Evolutionary conservation across 495 filamentous ascomycete genomes (phyloP).

Genomic region (Hypoxylon trugodes): DNA sequence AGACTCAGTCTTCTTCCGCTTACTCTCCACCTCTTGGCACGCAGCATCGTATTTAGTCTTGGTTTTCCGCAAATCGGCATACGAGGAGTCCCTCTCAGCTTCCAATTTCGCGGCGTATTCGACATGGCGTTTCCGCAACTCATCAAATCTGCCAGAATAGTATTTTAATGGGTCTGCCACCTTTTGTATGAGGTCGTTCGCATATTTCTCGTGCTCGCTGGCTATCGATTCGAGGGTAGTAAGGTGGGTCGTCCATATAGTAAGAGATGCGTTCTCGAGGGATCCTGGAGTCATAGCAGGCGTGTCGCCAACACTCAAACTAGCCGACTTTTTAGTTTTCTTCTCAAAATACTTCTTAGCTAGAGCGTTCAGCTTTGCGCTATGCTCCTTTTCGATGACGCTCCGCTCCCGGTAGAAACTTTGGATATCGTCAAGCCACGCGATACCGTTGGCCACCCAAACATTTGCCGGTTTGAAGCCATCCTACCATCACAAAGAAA

Average conservation of each 20-base stretch:
- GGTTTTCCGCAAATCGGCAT: conserved; percentile 84
- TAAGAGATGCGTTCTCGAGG: conserved; percentile 93
- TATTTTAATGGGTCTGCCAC: conserved; percentile 86
- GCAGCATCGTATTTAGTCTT: conserved; percentile 92
- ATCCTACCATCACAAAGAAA: conserved; percentile 66
- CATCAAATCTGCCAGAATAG: conserved; percentile 79
- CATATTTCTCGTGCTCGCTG: conserved; percentile 86
- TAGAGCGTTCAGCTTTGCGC: conserved; percentile 80
- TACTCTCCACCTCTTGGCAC: conserved; percentile 94
- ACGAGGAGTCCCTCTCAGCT: conserved; percentile 83
- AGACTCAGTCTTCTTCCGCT: conserved; percentile 91
- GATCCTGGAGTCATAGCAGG: conserved; percentile 94
- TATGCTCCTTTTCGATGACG: conserved; percentile 95
- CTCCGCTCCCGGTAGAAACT: conserved; percentile 96
- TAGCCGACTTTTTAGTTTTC: conserved; percentile 89
- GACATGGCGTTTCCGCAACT: conserved; percentile 88
- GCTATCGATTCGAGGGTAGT: conserved; percentile 87
- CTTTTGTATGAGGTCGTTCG: conserved; percentile 73
- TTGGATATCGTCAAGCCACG: conserved; percentile 96
- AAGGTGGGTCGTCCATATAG: conserved; percentile 95
- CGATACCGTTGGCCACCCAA: conserved; percentile 89
- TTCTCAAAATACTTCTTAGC: conserved; percentile 97
- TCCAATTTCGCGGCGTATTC: conserved; percentile 90
- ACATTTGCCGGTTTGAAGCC: conserved; percentile 91
- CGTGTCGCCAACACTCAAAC: conserved; percentile 91